These are phyloP conservation scores for Torulaspora delbrueckii DNA, from an alignment of 805 yeast species.

Conservation along the genomic window DNA sequence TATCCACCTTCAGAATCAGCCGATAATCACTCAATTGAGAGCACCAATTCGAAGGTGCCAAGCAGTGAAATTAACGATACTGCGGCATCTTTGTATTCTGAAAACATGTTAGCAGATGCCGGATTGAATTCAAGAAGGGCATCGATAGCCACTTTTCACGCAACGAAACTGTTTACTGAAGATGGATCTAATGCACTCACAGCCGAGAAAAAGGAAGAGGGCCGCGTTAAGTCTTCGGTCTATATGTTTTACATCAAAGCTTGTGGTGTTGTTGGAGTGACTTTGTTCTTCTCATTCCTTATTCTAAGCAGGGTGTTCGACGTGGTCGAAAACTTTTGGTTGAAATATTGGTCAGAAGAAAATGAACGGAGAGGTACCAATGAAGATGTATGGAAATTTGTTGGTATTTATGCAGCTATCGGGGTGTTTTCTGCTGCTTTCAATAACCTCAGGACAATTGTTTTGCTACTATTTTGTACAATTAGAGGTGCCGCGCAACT, in stretches of 20 bases:
- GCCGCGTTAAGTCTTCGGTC: conserved; percentile 52
- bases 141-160: conserved; percentile 55
- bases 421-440: conserved; percentile 51
- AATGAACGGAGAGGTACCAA: conserved; percentile 41
- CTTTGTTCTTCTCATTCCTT: conserved; percentile 37
- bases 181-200: conserved; percentile 43
- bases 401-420: conserved; percentile 50
- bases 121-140: conserved; percentile 46
- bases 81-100: conserved; percentile 1
- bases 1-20: conserved; percentile 11
- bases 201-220: conserved; percentile 51
- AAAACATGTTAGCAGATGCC: conserved; percentile 6
- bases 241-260: conserved; percentile 55
- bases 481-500: conserved; percentile 51
- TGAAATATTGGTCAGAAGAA: conserved; percentile 64
- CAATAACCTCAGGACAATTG: conserved; percentile 42
- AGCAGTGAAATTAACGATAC: conserved; percentile 2
- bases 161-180: conserved; percentile 28
- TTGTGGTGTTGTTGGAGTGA: conserved; percentile 50
- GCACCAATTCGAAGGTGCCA: background rate
- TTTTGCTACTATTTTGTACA: conserved; percentile 50
- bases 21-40: conserved; percentile 2
- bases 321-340: conserved; percentile 53
- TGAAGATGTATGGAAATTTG: conserved; percentile 41
- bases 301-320: conserved; percentile 37